These are phyloP conservation scores for Emergomyces africanus DNA, from an alignment of 2,329 filamentous ascomycete species.

Conservation along the genomic window DNA sequence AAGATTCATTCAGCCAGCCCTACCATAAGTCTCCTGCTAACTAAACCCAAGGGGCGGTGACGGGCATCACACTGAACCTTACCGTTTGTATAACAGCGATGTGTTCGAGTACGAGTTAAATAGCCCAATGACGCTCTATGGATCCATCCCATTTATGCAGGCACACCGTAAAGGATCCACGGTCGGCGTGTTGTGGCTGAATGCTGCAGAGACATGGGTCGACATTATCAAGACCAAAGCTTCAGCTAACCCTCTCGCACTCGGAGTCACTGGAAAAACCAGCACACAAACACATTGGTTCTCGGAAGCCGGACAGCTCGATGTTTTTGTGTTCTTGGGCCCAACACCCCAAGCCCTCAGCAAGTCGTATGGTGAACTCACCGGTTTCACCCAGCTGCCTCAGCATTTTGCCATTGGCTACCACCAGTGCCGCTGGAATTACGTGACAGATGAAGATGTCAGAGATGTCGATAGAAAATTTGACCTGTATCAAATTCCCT, in stretches of 20 bases:
- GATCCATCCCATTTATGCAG: slow-evolving; percentile 96
- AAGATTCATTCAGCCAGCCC: not conserved
- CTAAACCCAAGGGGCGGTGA: slow-evolving; percentile 51
- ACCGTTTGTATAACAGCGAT: slow-evolving; percentile 89
- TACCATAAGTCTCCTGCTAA: slow-evolving; percentile 13
- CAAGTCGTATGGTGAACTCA: slow-evolving; percentile 75
- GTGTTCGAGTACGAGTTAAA: slow-evolving; percentile 97
- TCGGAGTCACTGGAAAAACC: slow-evolving; percentile 56
- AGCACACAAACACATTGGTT: slow-evolving; percentile 93
- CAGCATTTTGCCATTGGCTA: slow-evolving; percentile 88
- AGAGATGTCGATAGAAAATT: slow-evolving; percentile 94
- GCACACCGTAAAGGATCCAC: slow-evolving; percentile 88
- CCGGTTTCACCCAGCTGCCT: slow-evolving; percentile 79
- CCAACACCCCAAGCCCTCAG: slow-evolving; percentile 73
- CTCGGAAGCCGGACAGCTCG: slow-evolving; percentile 77
- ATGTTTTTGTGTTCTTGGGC: slow-evolving; percentile 89
- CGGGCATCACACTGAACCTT: slow-evolving; percentile 76
- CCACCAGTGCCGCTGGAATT: slow-evolving; percentile 98
- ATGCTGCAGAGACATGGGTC: slow-evolving; percentile 93
- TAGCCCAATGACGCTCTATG: slow-evolving; percentile 97
- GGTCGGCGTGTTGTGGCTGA: slow-evolving; percentile 95
- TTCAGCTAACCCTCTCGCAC: slow-evolving; percentile 60
- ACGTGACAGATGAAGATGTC: slow-evolving; percentile 92
- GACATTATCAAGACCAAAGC: slow-evolving; percentile 76
- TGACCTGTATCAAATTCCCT: slow-evolving; percentile 88